phyloP scores from a whole-genome alignment of 768 basidiomycete species.

The Holtermannia corniformis region DNA sequence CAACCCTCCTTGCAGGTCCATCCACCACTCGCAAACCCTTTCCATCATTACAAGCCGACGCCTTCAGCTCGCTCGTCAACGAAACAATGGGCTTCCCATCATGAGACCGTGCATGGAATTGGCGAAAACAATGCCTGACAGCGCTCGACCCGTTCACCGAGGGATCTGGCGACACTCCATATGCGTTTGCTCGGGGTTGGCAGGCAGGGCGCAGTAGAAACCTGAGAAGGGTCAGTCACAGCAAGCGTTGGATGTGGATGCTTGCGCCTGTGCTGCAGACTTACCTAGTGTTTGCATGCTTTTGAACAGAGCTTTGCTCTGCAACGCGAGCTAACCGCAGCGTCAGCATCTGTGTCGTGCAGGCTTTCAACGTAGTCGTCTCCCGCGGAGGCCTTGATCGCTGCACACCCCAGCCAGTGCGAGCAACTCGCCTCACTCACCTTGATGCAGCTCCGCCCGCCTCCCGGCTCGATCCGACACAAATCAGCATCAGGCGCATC shows the following conservation, averaged over 20 bases:
- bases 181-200: constrained; percentile 32
- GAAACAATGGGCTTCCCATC: not conserved
- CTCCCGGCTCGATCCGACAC: constrained; percentile 24
- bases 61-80: not conserved
- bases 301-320: constrained; percentile 32
- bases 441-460: constrained; percentile 33
- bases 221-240: constrained; percentile 9
- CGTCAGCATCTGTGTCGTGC: not conserved
- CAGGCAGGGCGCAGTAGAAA: constrained; percentile 36
- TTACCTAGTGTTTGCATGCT: constrained; percentile 36
- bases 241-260: not conserved
- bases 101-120: not conserved
- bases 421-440: constrained; percentile 9
- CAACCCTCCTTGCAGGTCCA: not conserved
- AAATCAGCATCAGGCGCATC: constrained; percentile 25
- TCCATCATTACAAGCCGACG: not conserved
- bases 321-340: constrained; percentile 20
- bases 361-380: not conserved
- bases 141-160: constrained; percentile 4
- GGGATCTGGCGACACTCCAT: constrained; percentile 36
- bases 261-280: not conserved
- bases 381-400: not conserved
- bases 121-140: not conserved
- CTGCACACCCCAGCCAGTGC: not conserved
- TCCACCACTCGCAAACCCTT: not conserved